phyloP scores from a whole-genome alignment of 805 yeast genomes.

The Cyberlindnera galapagoensis region DNA sequence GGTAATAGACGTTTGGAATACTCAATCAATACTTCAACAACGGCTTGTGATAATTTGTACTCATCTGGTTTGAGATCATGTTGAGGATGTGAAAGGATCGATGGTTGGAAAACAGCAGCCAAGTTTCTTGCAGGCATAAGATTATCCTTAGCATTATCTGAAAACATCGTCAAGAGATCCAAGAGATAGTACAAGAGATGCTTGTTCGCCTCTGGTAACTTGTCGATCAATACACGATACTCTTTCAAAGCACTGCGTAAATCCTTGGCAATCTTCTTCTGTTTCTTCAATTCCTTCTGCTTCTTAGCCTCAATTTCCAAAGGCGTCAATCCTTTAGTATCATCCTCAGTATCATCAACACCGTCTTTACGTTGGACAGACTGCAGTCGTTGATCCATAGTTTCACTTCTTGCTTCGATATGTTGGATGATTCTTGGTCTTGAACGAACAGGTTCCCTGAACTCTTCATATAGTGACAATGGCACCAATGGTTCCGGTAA shows the following conservation, averaged over 20 bases:
- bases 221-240: slow-evolving; percentile 61
- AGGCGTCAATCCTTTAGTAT: slow-evolving; percentile 9
- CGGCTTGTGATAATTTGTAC: slow-evolving; percentile 79
- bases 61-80: slow-evolving; percentile 93
- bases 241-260: slow-evolving; percentile 62
- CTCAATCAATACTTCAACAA: slow-evolving; percentile 82
- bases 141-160: slow-evolving; percentile 68
- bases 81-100: slow-evolving; percentile 85
- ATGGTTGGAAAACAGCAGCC: slow-evolving; percentile 96
- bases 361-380: slow-evolving; percentile 19
- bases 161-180: slow-evolving; percentile 81
- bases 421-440: slow-evolving; percentile 62
- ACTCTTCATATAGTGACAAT: slow-evolving; percentile 62
- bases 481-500: slow-evolving; percentile 93
- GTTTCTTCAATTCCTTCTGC: slow-evolving; percentile 32
- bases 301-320: slow-evolving; percentile 26
- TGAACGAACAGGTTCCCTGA: slow-evolving; percentile 67
- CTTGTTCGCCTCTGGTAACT: slow-evolving; percentile 69
- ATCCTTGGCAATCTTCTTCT: slow-evolving; percentile 53
- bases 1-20: slow-evolving; percentile 77
- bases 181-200: slow-evolving; percentile 81
- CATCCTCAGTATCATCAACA: slow-evolving; percentile 10
- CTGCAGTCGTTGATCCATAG: slow-evolving; percentile 30
- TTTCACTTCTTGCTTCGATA: slow-evolving; percentile 50
- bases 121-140: slow-evolving; percentile 89